These are phyloP conservation scores for Phycomyces nitens DNA, from an alignment of 192 early-diverging fungal species.

Conservation along the genomic window DNA sequence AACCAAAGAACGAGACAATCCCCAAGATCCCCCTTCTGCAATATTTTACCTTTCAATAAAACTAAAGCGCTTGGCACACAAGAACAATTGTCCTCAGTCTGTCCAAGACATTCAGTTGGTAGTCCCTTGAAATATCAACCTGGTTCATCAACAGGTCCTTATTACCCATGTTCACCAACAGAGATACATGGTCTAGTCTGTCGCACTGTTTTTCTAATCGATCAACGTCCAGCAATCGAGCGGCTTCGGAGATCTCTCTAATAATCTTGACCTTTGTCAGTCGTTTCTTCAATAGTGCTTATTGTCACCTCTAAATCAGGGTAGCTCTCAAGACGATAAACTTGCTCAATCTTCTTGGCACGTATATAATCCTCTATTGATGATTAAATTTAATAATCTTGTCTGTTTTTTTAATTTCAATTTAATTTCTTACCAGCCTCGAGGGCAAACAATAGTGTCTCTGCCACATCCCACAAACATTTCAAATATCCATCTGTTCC, in stretches of 20 bases:
- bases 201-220: background rate
- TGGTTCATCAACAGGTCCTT: constrained; percentile 6
- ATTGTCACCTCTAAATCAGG: constrained; percentile 16
- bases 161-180: background rate
- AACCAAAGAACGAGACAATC: too few relatives aligned
- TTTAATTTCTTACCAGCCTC: constrained; percentile 8
- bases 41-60: too few relatives aligned
- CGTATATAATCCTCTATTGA: constrained; percentile 15
- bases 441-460: constrained; percentile 3
- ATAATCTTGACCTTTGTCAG: background rate
- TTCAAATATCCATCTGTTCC: background rate
- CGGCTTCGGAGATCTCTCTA: background rate
- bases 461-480: constrained; percentile 1
- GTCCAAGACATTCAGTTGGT: background rate
- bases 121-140: background rate
- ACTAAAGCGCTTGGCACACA: too few relatives aligned
- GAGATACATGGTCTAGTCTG: background rate
- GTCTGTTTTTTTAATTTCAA: background rate
- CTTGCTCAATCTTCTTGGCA: constrained; percentile 2
- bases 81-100: background rate
- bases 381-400: background rate
- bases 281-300: background rate
- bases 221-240: background rate
- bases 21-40: too few relatives aligned
- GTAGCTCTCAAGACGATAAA: background rate